Base-by-base conservation (phyloP, 2,329 filamentous ascomycete species). In the Parastagonospora nodorum region DNA sequence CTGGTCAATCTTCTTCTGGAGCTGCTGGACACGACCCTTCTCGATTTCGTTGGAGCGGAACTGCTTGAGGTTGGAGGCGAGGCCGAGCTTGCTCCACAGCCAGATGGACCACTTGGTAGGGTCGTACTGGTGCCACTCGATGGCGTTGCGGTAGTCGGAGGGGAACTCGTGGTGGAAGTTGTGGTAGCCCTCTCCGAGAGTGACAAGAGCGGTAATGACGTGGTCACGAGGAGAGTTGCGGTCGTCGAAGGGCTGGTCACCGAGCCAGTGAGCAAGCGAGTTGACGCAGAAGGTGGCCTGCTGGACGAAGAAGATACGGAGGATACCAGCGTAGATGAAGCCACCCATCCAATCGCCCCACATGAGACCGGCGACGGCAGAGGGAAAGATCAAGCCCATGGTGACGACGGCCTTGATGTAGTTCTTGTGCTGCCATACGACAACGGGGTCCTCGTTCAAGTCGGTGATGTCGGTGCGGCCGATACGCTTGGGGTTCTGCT, bases 221-320 rank as follows among this genome's bases (percentile, higher is more conserved):
- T 76, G 74, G 46, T 76, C 74, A 54, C 74, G 68, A 28, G 74
- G 74, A 57, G 68, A 73, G 68, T 76, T 76, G 59, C 74, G 73
- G 68, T 76, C 74, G 53, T 76, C 74, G 50, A 76, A 76, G 30
- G 74, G 74, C 66, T 76, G 74, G 53, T 76, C 74, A 28, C 79
- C 79, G 49, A 81, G 75, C 77, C 78, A 81, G 66, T 81, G 79
- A 38, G 79, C 79, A 42, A 81, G 76, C 8, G 78, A 80, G 73
- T 81, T 81, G 71, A 81, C 78, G 53, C 79, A 81, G 75, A 81
- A 81, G 39, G 78, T 81, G 41, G 78, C 77, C 67, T 81, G 79
- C 66, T 81, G 78, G 50, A 81, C 77, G 66, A 80, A 77, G 69
- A 79, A 79, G 65, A 80, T 79, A 60, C 79, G 75, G 48, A 80